Evolutionary conservation across 2,329 filamentous ascomycete genomes (phyloP).

Genomic region (Aspergillus nomiae): DNA sequence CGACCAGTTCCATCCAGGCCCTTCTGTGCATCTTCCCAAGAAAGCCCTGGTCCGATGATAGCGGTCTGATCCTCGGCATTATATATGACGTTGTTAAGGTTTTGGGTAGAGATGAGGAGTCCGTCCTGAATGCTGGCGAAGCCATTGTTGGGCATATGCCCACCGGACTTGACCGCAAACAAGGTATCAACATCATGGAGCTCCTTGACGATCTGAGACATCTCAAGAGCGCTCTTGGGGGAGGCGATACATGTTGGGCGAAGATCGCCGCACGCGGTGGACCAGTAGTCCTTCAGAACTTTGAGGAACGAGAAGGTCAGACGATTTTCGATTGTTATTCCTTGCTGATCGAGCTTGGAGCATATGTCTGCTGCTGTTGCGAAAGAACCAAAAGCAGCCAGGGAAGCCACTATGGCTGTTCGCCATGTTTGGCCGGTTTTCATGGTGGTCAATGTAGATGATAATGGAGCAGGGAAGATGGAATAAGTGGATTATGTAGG

Average conservation of each 20-base stretch:
- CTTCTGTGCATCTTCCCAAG: conserved; percentile 38
- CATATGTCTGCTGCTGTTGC: conserved; percentile 40
- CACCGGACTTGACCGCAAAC: conserved; percentile 58
- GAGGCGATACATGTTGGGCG: conserved; percentile 51
- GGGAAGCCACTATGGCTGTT: conserved; percentile 16
- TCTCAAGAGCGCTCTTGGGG: conserved; percentile 53
- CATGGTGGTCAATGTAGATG: conserved; percentile 16
- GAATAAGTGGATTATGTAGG: not conserved
- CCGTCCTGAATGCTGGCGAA: conserved; percentile 50
- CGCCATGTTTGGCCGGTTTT: conserved; percentile 20
- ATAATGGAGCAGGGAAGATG: not conserved
- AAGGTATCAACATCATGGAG: conserved; percentile 52
- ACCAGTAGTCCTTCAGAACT: conserved; percentile 52
- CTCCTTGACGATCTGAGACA: conserved; percentile 55
- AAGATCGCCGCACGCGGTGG: conserved; percentile 45
- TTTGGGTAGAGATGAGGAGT: conserved; percentile 49
- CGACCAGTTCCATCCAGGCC: conserved; percentile 32
- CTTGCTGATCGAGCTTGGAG: conserved; percentile 36
- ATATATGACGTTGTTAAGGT: conserved; percentile 42
- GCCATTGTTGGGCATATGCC: conserved; percentile 50
- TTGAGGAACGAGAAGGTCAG: conserved; percentile 37
- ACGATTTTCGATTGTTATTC: conserved; percentile 37
- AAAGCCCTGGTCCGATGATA: conserved; percentile 39
- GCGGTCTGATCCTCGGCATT: conserved; percentile 41
- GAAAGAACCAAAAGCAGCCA: conserved; percentile 22